Base-by-base conservation (phyloP, 225 moss, liverwort and hornwort species). In the Pseudisothecium myosuroides region DNA sequence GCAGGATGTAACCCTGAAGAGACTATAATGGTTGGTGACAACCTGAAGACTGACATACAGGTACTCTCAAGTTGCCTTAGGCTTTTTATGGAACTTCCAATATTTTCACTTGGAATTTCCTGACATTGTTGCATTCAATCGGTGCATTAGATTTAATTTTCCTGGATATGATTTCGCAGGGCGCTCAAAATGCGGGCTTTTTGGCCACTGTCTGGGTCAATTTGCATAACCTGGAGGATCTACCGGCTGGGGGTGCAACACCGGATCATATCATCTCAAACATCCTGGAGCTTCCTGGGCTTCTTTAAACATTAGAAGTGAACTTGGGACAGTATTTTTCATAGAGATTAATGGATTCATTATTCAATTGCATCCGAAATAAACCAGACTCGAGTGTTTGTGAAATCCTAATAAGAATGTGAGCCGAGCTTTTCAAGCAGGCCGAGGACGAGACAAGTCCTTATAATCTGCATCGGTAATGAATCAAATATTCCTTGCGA, bases 21-120 rank as follows among this genome's bases (percentile, higher is more conserved):
- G 87, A 87, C 97, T 28, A 87, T 98, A 56, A 98, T 98, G 95
- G 97, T 98, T 76, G 98, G 98, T 50, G 98, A 98, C 91, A 96
- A 94, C 87, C 89, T 98, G 61, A 94, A 93, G 87, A 96, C 98
- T n/a, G 98, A 98, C 77, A 95, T 98, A 80, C 94, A 94, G 93
- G 98, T 98, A 81, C 69, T 78, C 29, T n/a, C 43, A 75, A 72
- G 54, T 64, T 76, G 24, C 64, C 24, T 47, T 23, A 17, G 41
- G 31, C 52, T 63, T 29, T 55, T 80, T 66, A 20, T 76, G 65
- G 36, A 43, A 55, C 56, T 63, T 76, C 83, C 65, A 29, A 22
- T 43, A 21, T 20, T 82, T 71, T 45, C 39, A 27, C 56, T 43
- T 47, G 72, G 37, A 63, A 88, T 77, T 69, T 34, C 19, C 47